A percentile compares a stretch with the other conserved stretches of the same genome.
Conservation (phyloP, 1,284 basidiomycete species). For the Ustilago nuda region DNA sequence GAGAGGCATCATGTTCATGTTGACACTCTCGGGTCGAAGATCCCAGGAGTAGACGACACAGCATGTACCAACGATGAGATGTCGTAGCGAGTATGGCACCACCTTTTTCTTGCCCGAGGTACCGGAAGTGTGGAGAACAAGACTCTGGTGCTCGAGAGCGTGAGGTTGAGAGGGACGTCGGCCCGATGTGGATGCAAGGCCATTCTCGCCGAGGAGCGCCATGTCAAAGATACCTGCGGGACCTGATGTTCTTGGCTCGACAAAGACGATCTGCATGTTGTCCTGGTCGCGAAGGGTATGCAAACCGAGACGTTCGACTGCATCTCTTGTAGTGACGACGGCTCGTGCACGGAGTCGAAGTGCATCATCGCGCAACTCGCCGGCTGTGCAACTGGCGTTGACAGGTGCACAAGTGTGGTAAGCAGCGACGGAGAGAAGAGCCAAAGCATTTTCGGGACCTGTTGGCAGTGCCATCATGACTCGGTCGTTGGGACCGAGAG, state of each 20-base stretch:
- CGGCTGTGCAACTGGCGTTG: conserved; percentile 67
- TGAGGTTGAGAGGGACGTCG: conserved; percentile 58
- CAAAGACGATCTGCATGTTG: conserved; percentile 67
- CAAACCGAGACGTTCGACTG: conserved; percentile 63
- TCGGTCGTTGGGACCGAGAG: conserved; percentile 65
- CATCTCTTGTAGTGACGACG: conserved; percentile 65
- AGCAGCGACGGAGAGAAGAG: conserved; percentile 62
- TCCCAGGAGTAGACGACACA: conserved; percentile 69
- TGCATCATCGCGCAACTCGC: conserved; percentile 67
- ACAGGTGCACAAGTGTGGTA: conserved; percentile 69
- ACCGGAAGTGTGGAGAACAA: conserved; percentile 68
- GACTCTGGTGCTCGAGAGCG: conserved; percentile 63
- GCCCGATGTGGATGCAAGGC: conserved; percentile 40
- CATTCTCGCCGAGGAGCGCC: conserved; percentile 50
- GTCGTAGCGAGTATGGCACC: conserved; percentile 67
- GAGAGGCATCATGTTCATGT: conserved; percentile 70
- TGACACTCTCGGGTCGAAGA: conserved; percentile 64
- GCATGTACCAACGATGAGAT: conserved; percentile 67
- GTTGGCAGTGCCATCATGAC: conserved; percentile 69
- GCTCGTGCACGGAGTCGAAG: conserved; percentile 67
- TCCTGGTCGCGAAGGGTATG: conserved; percentile 58
- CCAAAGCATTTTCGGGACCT: conserved; percentile 67
- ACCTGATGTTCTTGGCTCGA: conserved; percentile 59
- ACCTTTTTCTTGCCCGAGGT: conserved; percentile 69
- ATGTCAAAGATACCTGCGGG: conserved; percentile 68